Percentiles rank a stretch among this genome's conserved stretches.
These are phyloP conservation scores for Pseudotulostoma volvatum DNA, from an alignment of 495 filamentous ascomycete species.

Conservation along the genomic window DNA sequence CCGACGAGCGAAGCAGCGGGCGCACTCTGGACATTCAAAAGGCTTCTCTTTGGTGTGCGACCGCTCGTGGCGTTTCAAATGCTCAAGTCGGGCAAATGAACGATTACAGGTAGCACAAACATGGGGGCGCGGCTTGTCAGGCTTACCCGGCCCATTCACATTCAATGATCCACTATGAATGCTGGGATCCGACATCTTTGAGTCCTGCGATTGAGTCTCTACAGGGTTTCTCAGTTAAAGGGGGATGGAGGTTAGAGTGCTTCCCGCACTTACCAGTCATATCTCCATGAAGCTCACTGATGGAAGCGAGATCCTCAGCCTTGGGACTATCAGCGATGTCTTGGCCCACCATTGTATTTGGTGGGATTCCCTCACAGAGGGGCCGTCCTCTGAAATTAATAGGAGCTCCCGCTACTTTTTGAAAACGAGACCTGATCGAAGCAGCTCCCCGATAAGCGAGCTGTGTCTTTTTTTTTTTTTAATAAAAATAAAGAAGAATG, in stretches of 20 bases:
- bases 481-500: no score
- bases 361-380: no score
- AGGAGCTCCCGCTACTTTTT: no score
- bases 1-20: slow-evolving; percentile 84
- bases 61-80: slow-evolving; percentile 94
- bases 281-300: slow-evolving; percentile 28
- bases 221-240: background rate
- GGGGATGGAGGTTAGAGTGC: background rate
- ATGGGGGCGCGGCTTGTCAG: slow-evolving; percentile 93
- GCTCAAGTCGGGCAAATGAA: slow-evolving; percentile 89
- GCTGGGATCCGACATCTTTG: slow-evolving; percentile 22
- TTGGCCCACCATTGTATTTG: slow-evolving; percentile 28
- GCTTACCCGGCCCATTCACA: slow-evolving; percentile 51
- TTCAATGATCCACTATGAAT: slow-evolving; percentile 24
- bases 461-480: no score
- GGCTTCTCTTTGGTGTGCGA: slow-evolving; percentile 99
- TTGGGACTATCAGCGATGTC: slow-evolving; percentile 20
- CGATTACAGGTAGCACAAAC: slow-evolving; percentile 84
- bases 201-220: slow-evolving; percentile 11
- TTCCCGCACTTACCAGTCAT: slow-evolving; percentile 27
- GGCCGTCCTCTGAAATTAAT: no score
- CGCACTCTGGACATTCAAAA: slow-evolving; percentile 93
- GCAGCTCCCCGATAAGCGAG: no score
- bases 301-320: slow-evolving; percentile 28
- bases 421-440: no score